Base-by-base conservation (phyloP, 768 basidiomycete genomes). In the Mycena galericulata region DNA sequence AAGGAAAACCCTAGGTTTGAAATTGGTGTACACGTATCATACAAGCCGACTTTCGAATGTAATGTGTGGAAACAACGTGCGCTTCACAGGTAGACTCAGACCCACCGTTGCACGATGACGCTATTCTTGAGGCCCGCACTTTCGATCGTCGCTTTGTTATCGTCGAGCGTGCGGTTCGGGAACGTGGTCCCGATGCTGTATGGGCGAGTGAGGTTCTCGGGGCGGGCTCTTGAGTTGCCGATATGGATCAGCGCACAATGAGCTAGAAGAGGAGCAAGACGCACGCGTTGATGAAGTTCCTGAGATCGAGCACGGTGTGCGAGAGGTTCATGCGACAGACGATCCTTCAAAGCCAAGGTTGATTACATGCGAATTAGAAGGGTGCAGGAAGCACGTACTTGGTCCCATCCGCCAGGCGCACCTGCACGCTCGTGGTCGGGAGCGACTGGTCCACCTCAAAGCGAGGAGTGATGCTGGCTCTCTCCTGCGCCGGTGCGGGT, bases 341-440 rank as follows among this genome's bases (percentile, higher is more conserved):
- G 71, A 92, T 81, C 69, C 90, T 89, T 53, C n/a, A 15, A 26
- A 22, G 0, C 9, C 36, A 6, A 3, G 22, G 29, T 53, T 17
- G 26, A 24, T 7, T 36, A 14, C 41, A 43, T 8, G 41, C 17
- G 9, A 43, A 5, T 7, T 6, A 43, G 8, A n/a, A n/a, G 18
- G 26, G 17, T 27, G 26, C 34, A 36, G 34, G 34, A 36, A 6
- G 34, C 34, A 71, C 76, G 8, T 50, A 88, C 88, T 88, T 83
- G 24, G 90, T 89, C n/a, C 93, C 93, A 70, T 92, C 92, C 12
- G 89, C 90, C 45, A 94, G 72, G 53, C 92, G 81, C 60, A 94
- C 81, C 80, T 93, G 93, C n/a, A 94, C 80, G 73, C 85, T 90
- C 54, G 92, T 93, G 68, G 86, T 89, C 22, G 93, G 92, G 75